phyloP scores from a whole-genome alignment of 441 rosid genomes.

The Gossypium aridum region DNA sequence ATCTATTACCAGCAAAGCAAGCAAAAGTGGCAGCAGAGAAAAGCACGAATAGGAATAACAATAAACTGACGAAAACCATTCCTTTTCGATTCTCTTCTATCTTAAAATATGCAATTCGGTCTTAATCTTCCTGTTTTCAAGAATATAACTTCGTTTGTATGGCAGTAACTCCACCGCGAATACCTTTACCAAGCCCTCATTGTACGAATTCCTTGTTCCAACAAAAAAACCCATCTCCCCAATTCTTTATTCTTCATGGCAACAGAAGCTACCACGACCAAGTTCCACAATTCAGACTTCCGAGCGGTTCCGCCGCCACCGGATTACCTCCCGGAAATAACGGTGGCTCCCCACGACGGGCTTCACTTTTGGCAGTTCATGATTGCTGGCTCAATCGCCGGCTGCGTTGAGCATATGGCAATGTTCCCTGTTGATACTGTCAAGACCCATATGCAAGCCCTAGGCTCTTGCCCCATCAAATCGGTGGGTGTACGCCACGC shows the following conservation, averaged over 20 bases:
- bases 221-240: background rate
- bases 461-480: constrained; percentile 66
- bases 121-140: background rate
- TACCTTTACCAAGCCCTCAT: background rate
- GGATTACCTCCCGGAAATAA: constrained; percentile 33
- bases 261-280: constrained; percentile 61
- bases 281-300: constrained; percentile 62
- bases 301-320: constrained; percentile 34
- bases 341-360: constrained; percentile 45
- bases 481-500: constrained; percentile 63
- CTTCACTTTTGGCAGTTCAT: constrained; percentile 85
- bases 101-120: background rate
- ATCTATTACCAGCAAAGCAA: background rate
- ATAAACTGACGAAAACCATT: background rate
- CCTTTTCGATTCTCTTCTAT: background rate
- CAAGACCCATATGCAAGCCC: constrained; percentile 81
- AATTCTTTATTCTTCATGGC: constrained; percentile 38
- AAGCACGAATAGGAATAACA: background rate
- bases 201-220: background rate
- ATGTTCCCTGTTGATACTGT: constrained; percentile 86
- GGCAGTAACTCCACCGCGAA: background rate
- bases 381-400: constrained; percentile 90
- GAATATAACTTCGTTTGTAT: background rate
- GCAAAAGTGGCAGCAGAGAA: background rate
- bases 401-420: constrained; percentile 88